These are phyloP conservation scores for Myrmaecium sp. DNA, from an alignment of 2,329 filamentous ascomycete species.

Conservation along the genomic window DNA sequence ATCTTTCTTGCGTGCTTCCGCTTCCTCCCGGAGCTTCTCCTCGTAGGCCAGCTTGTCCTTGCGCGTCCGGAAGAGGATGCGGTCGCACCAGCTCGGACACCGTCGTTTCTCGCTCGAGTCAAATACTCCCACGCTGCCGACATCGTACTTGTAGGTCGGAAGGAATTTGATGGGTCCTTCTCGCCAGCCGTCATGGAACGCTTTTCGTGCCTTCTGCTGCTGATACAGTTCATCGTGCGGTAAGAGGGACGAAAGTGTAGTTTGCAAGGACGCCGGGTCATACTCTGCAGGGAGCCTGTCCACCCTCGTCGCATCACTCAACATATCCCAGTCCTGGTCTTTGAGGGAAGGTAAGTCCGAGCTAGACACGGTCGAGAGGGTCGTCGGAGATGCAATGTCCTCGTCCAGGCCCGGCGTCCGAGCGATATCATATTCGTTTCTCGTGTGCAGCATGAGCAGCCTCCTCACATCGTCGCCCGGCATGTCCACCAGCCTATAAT, in stretches of 20 bases:
- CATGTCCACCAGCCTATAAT: constrained; percentile 78
- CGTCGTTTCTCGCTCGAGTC: constrained; percentile 91
- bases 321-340: background rate
- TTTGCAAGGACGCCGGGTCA: constrained; percentile 74
- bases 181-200: constrained; percentile 80
- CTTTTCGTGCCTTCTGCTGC: constrained; percentile 57
- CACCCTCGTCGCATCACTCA: constrained; percentile 8
- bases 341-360: background rate
- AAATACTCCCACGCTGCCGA: constrained; percentile 82
- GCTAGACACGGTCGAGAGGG: constrained; percentile 1
- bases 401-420: constrained; percentile 11
- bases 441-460: constrained; percentile 65
- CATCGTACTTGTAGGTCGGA: constrained; percentile 94
- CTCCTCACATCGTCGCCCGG: constrained; percentile 81
- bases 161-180: constrained; percentile 80
- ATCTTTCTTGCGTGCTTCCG: constrained; percentile 53
- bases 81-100: constrained; percentile 92
- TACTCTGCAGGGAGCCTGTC: constrained; percentile 33
- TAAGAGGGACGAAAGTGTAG: constrained; percentile 71
- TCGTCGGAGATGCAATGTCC: constrained; percentile 4
- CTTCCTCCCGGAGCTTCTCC: constrained; percentile 43
- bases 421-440: constrained; percentile 49
- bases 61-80: constrained; percentile 71
- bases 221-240: constrained; percentile 75
- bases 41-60: constrained; percentile 52